These are phyloP conservation scores for Polygonum maritimum DNA, from an alignment of 148 eudicot species.

Conservation along the genomic window DNA sequence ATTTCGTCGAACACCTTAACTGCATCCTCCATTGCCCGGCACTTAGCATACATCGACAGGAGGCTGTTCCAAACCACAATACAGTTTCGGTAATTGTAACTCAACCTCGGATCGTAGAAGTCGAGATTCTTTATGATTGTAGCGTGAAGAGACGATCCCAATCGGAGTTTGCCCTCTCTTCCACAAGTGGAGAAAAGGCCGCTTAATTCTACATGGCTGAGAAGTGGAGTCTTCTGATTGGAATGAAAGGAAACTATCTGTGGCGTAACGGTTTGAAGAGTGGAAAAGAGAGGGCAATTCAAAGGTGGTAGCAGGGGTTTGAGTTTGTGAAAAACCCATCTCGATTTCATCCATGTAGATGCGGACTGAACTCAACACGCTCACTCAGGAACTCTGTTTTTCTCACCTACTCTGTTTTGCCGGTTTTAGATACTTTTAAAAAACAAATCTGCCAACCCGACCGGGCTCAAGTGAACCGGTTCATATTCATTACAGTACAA, in stretches of 20 bases:
- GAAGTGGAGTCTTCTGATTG: conserved; percentile 8
- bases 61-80: conserved; percentile 61
- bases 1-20: conserved; percentile 23
- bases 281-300: conserved; percentile 11
- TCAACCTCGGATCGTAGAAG: conserved; percentile 18
- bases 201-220: conserved; percentile 34
- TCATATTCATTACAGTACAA: too few relatives aligned
- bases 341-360: conserved; percentile 66
- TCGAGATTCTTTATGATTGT: conserved; percentile 37
- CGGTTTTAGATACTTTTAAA: not conserved
- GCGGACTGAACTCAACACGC: not conserved
- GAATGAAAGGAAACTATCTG: not conserved
- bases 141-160: conserved; percentile 73
- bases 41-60: conserved; percentile 21
- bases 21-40: conserved; percentile 20
- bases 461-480: too few relatives aligned
- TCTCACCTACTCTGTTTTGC: not conserved
- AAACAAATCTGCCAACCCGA: not conserved
- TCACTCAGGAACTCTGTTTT: not conserved
- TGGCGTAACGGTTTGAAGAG: conserved; percentile 17
- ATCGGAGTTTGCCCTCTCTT: conserved; percentile 36
- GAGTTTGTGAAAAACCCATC: conserved; percentile 30
- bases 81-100: conserved; percentile 7
- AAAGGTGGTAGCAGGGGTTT: conserved; percentile 16
- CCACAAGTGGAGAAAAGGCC: conserved; percentile 44